Base-by-base conservation (phyloP, 345 rosid species). In the Rhodamnia rubescens region DNA sequence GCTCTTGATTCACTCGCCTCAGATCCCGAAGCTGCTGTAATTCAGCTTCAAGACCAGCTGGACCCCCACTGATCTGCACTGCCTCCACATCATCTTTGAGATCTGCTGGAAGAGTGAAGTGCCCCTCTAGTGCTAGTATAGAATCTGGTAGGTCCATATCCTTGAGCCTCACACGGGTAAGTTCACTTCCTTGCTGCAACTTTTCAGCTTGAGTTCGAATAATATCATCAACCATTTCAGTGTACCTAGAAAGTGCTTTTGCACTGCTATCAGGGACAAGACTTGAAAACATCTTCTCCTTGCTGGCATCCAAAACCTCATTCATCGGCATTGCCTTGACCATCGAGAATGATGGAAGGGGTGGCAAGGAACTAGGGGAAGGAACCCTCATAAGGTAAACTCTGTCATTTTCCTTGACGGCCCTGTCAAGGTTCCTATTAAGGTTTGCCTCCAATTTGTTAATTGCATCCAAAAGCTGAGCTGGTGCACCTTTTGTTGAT, bases 101-200 rank as follows among this genome's bases (percentile, higher is more conserved):
- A 90, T 96, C 95, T 61, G 85, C 85, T 58, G 98, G 98, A 86
- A 97, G 94, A 24, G 88, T 54, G 64, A 88, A 85, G 85, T 91
- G 93, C 83, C 99, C 99, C 91, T 97, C 99, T 88, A 97, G 87
- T 75, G 98, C 94, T 87, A 94, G 96, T 92, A 97, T 93, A 69
- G 99, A 94, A 74, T 97, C 99, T n/a, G 99, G 99, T 78, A 97
- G 92, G 88, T 96, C 99, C 99, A 97, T 97, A 92, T 97, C 99
- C 91, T 91, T 95, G 82, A 97, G 98, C 92, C 96, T 95, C 84
- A 97, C 98, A 82, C 99, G 91, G 88, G 99, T 87, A 42, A 97
- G 91, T 87, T 97, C 99, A 83, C 99, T 97, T 83, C 95, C 99
- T 91, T 96, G 97, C 91, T 97, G 99, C 90, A 97, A 90, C 89